These are phyloP conservation scores for Ophiostoma sp. DNA, from an alignment of 2,329 filamentous ascomycete genomes.

Conservation along the genomic window DNA sequence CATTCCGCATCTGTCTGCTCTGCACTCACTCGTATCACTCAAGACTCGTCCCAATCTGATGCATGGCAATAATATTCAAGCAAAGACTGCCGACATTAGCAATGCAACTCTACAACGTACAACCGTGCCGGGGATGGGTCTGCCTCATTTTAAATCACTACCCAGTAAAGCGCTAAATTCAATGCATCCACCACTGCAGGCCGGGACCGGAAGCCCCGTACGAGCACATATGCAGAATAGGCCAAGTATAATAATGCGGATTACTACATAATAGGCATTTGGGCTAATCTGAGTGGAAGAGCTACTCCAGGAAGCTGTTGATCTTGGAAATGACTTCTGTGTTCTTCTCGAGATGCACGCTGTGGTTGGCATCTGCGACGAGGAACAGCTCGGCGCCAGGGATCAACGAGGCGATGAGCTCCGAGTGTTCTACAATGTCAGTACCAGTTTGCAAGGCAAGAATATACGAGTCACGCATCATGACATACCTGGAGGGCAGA, in stretches of 20 bases:
- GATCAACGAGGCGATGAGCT: slow-evolving; percentile 32
- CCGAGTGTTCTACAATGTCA: slow-evolving; percentile 32
- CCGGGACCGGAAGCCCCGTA: slow-evolving; percentile 4
- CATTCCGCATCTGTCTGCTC: neutral
- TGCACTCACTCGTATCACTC: neutral
- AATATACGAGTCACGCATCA: too few species aligned
- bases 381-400: slow-evolving; percentile 32
- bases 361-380: slow-evolving; percentile 35
- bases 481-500: slow-evolving; percentile 35
- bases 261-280: neutral
- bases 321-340: slow-evolving; percentile 32
- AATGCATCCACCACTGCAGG: slow-evolving; percentile 2
- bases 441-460: neutral
- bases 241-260: neutral
- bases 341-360: slow-evolving; percentile 37
- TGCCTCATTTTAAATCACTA: neutral
- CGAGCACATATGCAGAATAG: neutral
- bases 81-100: neutral
- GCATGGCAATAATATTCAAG: neutral
- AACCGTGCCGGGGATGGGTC: neutral
- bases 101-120: neutral
- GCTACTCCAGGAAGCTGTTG: slow-evolving; percentile 9
- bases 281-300: neutral
- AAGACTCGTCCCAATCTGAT: neutral
- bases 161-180: neutral